Base-by-base conservation (phyloP, 1,284 basidiomycete species). In the Ustilago curta region DNA sequence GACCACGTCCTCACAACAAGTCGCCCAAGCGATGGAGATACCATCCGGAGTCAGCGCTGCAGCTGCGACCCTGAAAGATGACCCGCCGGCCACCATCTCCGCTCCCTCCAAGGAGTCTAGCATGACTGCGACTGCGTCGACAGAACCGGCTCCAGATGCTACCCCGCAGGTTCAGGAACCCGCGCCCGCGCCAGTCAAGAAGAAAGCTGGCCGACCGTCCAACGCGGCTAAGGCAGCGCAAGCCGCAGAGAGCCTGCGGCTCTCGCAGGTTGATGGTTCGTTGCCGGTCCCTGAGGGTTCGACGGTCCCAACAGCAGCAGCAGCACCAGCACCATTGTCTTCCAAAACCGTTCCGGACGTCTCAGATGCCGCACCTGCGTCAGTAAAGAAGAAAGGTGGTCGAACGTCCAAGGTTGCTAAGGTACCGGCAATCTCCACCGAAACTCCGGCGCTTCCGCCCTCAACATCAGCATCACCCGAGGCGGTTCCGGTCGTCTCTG, bases 301-400 rank as follows among this genome's bases (percentile, higher is more conserved):
- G 35, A 37, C 35, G 35, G 35, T 14, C 35, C 14, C 35, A 12
- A 16, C 35, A 14, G 12, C 35, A 37, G 14, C 35, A 37, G 35
- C 11, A 37, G 35, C 35, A 14, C 4, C 35, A 37, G 14, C 35
- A 37, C 14, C 11, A 37, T 12, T 3, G 16, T 16, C 35, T 37
- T 14, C 35, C 35, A 14, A 37, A 12, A 14, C 35, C 14, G 2
- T 16, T 16, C 11, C 14, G 6, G 35, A 16, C 35, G n/a, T 32
- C 14, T n/a, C 47, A 7, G 56, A 19, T n/a, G 48, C 23, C 8
- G 12, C 42, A 51, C 8, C 42, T 4, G 25, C 29, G 25, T 37
- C 50, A 16, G 35, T 31, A 35, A 51, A 64, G 27, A 56, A 45
- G 53, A 57, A 57, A 21, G n/a, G 21, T 3, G 48, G 25, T 39